Evolutionary conservation across 441 rosid genomes (phyloP).

Genomic region (Biscutella laevigata): DNA sequence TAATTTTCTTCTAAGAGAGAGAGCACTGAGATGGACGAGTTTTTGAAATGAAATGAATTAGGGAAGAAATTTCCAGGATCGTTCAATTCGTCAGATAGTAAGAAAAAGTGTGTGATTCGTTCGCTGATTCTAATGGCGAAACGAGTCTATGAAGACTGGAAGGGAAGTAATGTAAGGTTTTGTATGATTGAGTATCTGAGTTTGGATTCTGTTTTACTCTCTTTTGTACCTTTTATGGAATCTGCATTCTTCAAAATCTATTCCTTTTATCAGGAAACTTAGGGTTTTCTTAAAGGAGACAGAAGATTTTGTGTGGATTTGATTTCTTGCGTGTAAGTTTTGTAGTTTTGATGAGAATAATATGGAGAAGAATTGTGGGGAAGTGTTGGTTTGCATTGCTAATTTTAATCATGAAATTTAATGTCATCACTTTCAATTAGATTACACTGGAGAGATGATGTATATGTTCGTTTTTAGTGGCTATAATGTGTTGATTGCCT

Average conservation of each 20-base stretch:
- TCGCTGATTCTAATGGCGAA: constrained; percentile 43
- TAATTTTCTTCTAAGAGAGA: no score
- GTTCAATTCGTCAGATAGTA: constrained; percentile 34
- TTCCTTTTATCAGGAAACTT: constrained; percentile 16
- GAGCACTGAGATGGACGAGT: neutral
- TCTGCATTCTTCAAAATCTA: constrained; percentile 3
- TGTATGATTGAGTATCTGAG: neutral
- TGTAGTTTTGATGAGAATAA: neutral
- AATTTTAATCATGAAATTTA: no score
- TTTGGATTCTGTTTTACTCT: neutral
- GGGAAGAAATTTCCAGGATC: constrained; percentile 26
- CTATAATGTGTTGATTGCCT: neutral
- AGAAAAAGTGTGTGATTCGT: constrained; percentile 25
- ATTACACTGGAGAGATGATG: no score
- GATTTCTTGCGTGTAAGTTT: neutral
- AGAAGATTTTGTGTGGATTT: neutral
- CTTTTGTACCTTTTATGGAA: constrained; percentile 17
- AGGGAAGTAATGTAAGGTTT: constrained; percentile 73
- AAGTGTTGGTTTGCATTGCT: no score
- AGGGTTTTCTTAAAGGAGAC: neutral
- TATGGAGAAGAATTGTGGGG: neutral
- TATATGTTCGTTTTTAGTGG: neutral
- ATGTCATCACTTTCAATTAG: no score
- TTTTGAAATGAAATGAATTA: constrained; percentile 27
- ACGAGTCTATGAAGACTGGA: constrained; percentile 84